Conservation (phyloP, 78 protist species). For the Dictyostelium purpureum region DNA sequence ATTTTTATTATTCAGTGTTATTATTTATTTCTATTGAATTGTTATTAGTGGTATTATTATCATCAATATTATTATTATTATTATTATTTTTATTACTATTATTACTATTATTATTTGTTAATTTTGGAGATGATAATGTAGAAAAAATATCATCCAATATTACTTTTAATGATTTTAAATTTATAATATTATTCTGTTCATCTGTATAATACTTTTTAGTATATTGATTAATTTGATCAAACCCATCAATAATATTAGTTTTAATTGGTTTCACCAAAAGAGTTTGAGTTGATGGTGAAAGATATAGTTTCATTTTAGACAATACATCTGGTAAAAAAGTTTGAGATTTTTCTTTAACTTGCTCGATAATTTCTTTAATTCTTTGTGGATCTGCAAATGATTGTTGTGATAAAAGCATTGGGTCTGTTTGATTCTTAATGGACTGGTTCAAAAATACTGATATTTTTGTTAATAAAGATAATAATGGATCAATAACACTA, state of each 20-base stretch:
- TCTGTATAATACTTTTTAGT: slow-evolving; percentile 40
- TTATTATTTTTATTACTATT: background rate
- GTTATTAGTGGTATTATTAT: background rate
- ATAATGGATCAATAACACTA: slow-evolving; percentile 47
- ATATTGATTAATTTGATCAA: slow-evolving; percentile 64
- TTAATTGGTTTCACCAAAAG: slow-evolving; percentile 62
- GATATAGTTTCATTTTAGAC: slow-evolving; percentile 22
- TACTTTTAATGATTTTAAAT: slow-evolving; percentile 12
- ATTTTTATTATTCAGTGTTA: background rate
- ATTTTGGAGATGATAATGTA: background rate
- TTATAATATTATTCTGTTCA: slow-evolving; percentile 32
- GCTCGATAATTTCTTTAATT: slow-evolving; percentile 27
- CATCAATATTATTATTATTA: no score
- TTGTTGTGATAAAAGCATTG: slow-evolving; percentile 29
- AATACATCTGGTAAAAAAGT: slow-evolving; percentile 41
- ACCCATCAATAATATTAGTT: slow-evolving; percentile 60
- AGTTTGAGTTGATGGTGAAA: slow-evolving; percentile 9
- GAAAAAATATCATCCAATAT: slow-evolving; percentile 21
- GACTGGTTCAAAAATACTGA: slow-evolving; percentile 55
- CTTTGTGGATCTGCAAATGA: slow-evolving; percentile 58
- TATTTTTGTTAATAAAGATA: slow-evolving; percentile 60
- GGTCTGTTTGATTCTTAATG: background rate
- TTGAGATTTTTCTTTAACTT: background rate
- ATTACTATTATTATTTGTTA: background rate
- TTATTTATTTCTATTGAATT: no score